Percentiles rank a stretch among this genome's conserved stretches.
Conservation (phyloP, 1,284 basidiomycete genomes). For the Porodaedalea pini region DNA sequence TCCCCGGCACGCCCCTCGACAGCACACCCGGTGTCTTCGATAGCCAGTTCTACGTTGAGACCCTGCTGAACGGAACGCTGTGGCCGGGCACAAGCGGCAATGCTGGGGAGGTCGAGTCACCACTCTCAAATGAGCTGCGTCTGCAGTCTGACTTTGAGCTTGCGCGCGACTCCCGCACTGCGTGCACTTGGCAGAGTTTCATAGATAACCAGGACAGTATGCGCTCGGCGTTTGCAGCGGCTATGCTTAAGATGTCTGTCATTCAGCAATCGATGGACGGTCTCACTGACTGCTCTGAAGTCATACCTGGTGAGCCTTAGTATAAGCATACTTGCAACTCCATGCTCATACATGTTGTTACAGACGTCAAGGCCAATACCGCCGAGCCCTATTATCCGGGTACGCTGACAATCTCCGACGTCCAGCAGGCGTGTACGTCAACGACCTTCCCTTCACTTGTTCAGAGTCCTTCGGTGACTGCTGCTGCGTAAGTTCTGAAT, state of each 20-base stretch:
- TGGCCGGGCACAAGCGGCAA: conserved; percentile 12
- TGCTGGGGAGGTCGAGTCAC: conserved; percentile 19
- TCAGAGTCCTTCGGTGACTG: conserved; percentile 14
- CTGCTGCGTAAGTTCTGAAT: conserved; percentile 13
- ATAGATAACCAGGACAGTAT: conserved; percentile 34
- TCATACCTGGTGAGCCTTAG: conserved; percentile 16
- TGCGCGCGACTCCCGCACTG: conserved; percentile 30
- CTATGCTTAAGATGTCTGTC: conserved; percentile 22
- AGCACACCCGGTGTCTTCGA: conserved; percentile 38
- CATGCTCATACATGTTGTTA: background rate
- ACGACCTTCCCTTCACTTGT: conserved; percentile 22
- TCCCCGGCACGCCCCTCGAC: conserved; percentile 37
- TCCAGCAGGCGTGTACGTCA: conserved; percentile 15
- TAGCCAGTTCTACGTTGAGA: conserved; percentile 39
- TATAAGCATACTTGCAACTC: background rate
- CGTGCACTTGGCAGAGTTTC: conserved; percentile 40
- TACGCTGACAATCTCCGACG: conserved; percentile 13
- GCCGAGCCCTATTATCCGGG: conserved; percentile 13
- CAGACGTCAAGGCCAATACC: background rate
- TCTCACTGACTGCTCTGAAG: conserved; percentile 24
- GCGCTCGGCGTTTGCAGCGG: conserved; percentile 31
- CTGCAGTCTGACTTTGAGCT: conserved; percentile 38
- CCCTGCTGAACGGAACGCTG: conserved; percentile 29
- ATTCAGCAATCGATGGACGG: conserved; percentile 13
- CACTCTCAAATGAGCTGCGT: conserved; percentile 33